These are phyloP conservation scores for Lactarius trivialis DNA, from an alignment of 768 basidiomycete species.

Conservation along the genomic window DNA sequence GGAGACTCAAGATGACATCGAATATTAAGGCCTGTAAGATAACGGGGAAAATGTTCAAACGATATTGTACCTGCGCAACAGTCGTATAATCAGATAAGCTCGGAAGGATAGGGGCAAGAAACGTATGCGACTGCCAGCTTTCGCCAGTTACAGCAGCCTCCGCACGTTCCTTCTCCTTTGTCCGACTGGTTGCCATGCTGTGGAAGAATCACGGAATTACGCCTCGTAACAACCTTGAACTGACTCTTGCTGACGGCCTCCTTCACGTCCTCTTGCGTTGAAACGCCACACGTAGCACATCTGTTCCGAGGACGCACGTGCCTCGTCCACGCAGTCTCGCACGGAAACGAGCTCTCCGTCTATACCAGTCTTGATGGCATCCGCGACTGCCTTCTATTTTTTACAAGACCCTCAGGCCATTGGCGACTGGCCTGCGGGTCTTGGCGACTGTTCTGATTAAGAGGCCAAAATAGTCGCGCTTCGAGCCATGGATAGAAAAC, in stretches of 20 bases:
- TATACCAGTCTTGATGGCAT: conserved; percentile 70
- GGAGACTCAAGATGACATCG: neutral
- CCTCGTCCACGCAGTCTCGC: conserved; percentile 60
- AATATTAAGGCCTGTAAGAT: neutral
- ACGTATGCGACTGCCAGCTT: conserved; percentile 53
- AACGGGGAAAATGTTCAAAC: neutral
- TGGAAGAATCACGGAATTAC: conserved; percentile 56
- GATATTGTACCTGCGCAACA: conserved; percentile 5
- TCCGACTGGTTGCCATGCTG: conserved; percentile 60
- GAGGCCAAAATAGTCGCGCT: conserved; percentile 84
- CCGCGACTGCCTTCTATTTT: conserved; percentile 52
- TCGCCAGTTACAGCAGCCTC: conserved; percentile 38
- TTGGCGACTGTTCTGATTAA: no score
- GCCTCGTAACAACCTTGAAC: conserved; percentile 78
- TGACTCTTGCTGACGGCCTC: conserved; percentile 42
- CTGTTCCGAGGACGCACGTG: conserved; percentile 36
- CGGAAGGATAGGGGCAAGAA: neutral
- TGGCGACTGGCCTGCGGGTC: conserved; percentile 72
- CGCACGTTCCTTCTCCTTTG: conserved; percentile 42
- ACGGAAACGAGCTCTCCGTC: conserved; percentile 89
- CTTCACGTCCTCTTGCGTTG: conserved; percentile 45
- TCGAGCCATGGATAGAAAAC: conserved; percentile 86
- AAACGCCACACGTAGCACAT: conserved; percentile 63
- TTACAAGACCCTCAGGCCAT: conserved; percentile 64
- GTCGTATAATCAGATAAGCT: neutral